Evolutionary conservation across 305 asterid species (phyloP).

Genomic region (Stenogyne calaminthoides): DNA sequence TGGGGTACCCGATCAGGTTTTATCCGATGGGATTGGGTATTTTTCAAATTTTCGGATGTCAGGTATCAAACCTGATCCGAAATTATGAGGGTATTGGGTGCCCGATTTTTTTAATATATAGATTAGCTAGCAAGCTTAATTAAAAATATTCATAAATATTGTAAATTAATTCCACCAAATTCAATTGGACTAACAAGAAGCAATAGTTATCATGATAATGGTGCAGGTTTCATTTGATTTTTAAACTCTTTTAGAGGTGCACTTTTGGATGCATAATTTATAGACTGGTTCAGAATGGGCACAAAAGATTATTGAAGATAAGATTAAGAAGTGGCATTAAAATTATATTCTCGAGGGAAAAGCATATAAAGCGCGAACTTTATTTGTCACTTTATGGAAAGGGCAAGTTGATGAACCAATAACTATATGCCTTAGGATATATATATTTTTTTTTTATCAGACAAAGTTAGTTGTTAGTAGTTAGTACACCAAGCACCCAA

Average conservation of each 20-base stretch:
- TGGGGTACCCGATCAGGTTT: no score
- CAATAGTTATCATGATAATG: neutral
- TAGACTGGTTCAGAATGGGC: neutral
- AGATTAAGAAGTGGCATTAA: neutral
- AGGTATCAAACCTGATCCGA: no score
- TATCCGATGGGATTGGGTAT: no score
- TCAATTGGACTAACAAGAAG: neutral
- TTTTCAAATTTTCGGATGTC: no score
- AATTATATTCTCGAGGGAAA: slow-evolving; percentile 17
- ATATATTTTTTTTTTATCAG: no score
- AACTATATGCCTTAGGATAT: slow-evolving; percentile 23
- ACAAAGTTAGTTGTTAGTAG: no score
- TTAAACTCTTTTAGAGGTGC: neutral
- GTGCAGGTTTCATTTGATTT: neutral
- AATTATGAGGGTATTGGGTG: no score
- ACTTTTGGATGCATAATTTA: slow-evolving; percentile 2
- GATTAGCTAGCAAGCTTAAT: neutral
- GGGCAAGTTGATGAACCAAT: neutral
- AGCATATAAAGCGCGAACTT: slow-evolving; percentile 24
- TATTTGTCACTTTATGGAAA: slow-evolving; percentile 18
- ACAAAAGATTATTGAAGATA: slow-evolving; percentile 16
- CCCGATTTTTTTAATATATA: no score
- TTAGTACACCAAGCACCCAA: no score
- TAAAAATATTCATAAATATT: neutral
- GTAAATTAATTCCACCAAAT: neutral